phyloP scores from a whole-genome alignment of 768 basidiomycete species.

The Omphalotus guepiniiformis region DNA sequence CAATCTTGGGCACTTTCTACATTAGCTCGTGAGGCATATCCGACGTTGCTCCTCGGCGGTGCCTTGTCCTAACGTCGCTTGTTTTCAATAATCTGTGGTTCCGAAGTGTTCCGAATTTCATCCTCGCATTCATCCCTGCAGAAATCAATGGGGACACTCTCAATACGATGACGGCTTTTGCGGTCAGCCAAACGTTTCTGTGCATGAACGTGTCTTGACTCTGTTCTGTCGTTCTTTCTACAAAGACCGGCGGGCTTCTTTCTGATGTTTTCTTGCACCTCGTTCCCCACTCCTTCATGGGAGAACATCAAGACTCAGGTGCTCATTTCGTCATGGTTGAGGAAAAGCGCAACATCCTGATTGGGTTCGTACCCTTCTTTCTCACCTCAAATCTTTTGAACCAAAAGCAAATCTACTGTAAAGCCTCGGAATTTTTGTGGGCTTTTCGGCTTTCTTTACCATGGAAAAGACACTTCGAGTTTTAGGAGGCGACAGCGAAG shows the following conservation, averaged over 20 bases:
- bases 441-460: constrained; percentile 88
- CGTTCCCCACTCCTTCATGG: constrained; percentile 89
- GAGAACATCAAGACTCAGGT: constrained; percentile 70
- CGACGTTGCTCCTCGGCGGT: constrained; percentile 4
- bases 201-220: constrained; percentile 11
- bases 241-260: constrained; percentile 81
- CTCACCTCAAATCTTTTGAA: background rate
- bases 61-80: constrained; percentile 1
- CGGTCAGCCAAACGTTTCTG: constrained; percentile 44
- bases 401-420: background rate
- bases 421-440: constrained; percentile 78
- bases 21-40: constrained; percentile 79
- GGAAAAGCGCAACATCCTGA: constrained; percentile 85
- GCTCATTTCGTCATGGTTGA: constrained; percentile 83
- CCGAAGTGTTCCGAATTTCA: constrained; percentile 84
- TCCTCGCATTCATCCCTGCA: constrained; percentile 90
- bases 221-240: constrained; percentile 14
- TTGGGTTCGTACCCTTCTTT: constrained; percentile 54
- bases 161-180: constrained; percentile 93
- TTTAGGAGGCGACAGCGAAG: constrained; percentile 57
- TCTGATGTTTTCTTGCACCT: constrained; percentile 93
- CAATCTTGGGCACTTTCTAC: constrained; percentile 89
- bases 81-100: constrained; percentile 12
- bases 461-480: constrained; percentile 92
- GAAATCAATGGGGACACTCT: constrained; percentile 80